Evolutionary conservation across 2,329 filamentous ascomycete species (phyloP), one percentile per base, ranked within the genome.

Genomic region (Fusarium cicatricum): DNA sequence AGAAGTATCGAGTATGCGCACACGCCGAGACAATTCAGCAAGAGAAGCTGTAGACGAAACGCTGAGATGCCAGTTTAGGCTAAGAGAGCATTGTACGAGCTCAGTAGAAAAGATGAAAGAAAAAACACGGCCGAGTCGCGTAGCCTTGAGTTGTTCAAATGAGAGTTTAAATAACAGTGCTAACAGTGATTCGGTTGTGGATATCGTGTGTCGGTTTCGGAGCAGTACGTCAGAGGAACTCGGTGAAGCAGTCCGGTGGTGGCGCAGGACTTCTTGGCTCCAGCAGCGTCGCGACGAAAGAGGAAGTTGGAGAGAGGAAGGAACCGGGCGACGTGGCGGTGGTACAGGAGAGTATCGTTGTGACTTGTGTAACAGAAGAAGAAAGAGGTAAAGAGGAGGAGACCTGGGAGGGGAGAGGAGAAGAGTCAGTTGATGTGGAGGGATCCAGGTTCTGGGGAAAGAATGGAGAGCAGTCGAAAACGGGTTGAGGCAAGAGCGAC

Each of bases 31-130:
- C 29, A 32, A 39, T 46, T 52, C 52, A 55, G 40, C 46, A 41
- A 59, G 55, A 41, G 29, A 50, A 44, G 42, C 46, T 49, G 32
- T 41, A 36, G 29, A 33, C 15, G 46, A 49, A 51, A 39, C 40
- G 50, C 34, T 50, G 41, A 16, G 41, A 40, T 52, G 36, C 19
- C 36, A 50, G 44, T 55, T 57, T 38, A 46, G 51, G 37, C 44
- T 50, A 52, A 55, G 33, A 51, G 37, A 57, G 58, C 58, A 67
- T 67, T 60, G 58, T 55, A 40, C 42, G 47, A n/a, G 58, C 26
- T 21, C 43, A 33, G 34, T 23, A 38, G 36, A 21, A 38, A 26
- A 23, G 7, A 23, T 23, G 21, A 23, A 23, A 23, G 7, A 7
- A 23, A 23, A 23, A 23, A 7, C 4, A 49, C 42, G 38, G 38